Evolutionary conservation across 1,139 yeast genomes (phyloP), one percentile per base, ranked within the genome.

Genomic region (Scheffersomyces parashehatae): DNA sequence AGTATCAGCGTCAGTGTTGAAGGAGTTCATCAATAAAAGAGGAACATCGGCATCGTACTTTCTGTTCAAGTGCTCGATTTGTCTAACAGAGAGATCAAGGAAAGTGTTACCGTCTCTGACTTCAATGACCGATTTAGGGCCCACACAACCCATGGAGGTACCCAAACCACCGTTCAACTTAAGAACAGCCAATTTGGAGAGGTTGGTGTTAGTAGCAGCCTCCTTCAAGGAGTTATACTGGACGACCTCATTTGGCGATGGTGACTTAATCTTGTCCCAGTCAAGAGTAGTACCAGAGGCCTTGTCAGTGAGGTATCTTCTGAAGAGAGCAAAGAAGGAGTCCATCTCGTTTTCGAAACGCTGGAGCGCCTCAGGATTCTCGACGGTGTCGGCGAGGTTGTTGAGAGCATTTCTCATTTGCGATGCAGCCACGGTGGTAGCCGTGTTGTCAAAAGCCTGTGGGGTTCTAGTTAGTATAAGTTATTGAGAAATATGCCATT

Each of bases 121-220:
- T 73, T 93, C 99, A 65, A 93, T 95, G 53, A 93, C 96, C 16
- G 97, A 88, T 70, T 93, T 93, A 50, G 99, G 99, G 46, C 99
- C 99, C 51, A 93, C 98, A 74, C 99, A 95, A 45, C 99, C 99
- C 99, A 93, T 93, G 12, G 99, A 91, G 32, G 99, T 93, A 64
- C 99, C 99, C 56, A 93, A 79, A 41, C 99, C 99, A 76, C 99
- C 99, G 66, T 93, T 93, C 65, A 93, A 81, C 73, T 93, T 93
- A 68, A 93, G 79, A 38, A 93, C 99, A 3, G 98, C 98, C 64
- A 93, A 79, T 68, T 91, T 91, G 56, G 83, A 70, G 62, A 95
- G 79, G 67, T 83, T 83, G 44, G 70, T 65, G 42, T 76, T 60
- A 42, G 68, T 63, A 29, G 48, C 45, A 28, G 59, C 53, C 36